Evolutionary conservation across 139 green algal genomes (phyloP), one percentile per base, ranked within the genome.

Genomic region (Chlorella sp.): DNA sequence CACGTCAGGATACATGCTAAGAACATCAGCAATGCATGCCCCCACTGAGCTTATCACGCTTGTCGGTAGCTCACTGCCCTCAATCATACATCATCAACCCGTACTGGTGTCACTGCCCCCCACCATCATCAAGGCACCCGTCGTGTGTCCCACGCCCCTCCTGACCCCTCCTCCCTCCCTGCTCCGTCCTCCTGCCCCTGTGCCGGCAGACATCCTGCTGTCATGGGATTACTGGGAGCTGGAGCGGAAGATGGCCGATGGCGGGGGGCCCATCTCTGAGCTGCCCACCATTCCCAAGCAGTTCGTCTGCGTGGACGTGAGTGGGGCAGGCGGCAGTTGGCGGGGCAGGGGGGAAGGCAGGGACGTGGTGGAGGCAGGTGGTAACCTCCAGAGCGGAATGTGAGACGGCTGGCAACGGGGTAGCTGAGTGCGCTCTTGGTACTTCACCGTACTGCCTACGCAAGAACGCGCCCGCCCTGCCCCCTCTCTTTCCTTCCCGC

Each of bases 161-260:
- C 5, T 9, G 48, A 9, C 48, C 48, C 48, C 48, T 57, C 48
- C 48, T 57, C 48, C 75, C 75, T 0, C 36, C 5, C 21, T 81
- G 75, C 66, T 78, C 7, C 28, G 3, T 32, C 21, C 71, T 4
- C 32, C 71, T 22, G 32, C 2, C 32, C 34, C 32, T 30, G 30
- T 0, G 28, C 71, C 3, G 71, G 64, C 84, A 76, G 94, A 92
- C 19, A 95, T 96, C 26, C 22, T 98, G 39, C 92, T 98, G 40
- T 90, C 92, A 3, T 98, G 96, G 96, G 95, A 98, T 87, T 98
- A 97, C 86, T 98, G 94, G 83, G 92, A 96, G 1, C 86, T 98
- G 28, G 95, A 92, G 61, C 66, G 91, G 14, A 86, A 88, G 37
- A n/a, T 85, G n/a, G 82, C 91, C 0, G 77, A 93, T 21, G 86